Evolutionary conservation across 2,329 filamentous ascomycete species (phyloP).

Genomic region (Phialocephala sp.): DNA sequence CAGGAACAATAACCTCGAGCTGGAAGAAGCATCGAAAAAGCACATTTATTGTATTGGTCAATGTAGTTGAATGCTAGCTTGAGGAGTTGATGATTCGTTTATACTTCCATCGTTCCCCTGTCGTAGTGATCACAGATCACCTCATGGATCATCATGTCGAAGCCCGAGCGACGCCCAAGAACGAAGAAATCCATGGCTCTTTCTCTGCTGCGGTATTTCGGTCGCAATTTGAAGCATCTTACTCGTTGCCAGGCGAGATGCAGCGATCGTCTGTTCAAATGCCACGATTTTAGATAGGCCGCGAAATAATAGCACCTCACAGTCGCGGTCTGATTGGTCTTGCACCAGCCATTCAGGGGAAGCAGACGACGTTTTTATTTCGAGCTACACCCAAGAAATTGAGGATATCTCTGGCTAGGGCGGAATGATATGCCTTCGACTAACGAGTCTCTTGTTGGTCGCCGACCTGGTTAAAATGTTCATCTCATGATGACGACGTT

Average conservation of each 20-base stretch:
- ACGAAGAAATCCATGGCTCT: not conserved
- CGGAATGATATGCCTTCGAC: not conserved
- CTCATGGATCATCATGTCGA: not conserved
- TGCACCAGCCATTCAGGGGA: conserved; percentile 10
- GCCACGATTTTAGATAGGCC: not conserved
- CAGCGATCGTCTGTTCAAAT: not conserved
- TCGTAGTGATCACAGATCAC: not conserved
- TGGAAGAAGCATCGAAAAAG: conserved; percentile 7
- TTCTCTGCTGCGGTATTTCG: not conserved
- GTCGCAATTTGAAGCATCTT: not conserved
- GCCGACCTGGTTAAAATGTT: not conserved
- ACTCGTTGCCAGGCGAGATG: not conserved
- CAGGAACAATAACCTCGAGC: conserved; percentile 2
- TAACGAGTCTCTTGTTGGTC: not conserved
- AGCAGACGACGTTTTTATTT: not conserved
- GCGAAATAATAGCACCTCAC: not conserved
- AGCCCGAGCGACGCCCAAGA: conserved; percentile 2
- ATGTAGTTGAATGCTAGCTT: not conserved
- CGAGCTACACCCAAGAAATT: not conserved
- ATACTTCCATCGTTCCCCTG: not conserved
- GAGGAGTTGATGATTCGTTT: not conserved
- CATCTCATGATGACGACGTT: not conserved
- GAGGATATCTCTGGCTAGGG: conserved; percentile 1
- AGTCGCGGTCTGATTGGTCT: not conserved
- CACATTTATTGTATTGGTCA: conserved; percentile 1